Percentiles rank a stretch among this genome's conserved stretches.
These are phyloP conservation scores for Boletus reticuloceps DNA, from an alignment of 768 basidiomycete genomes.

Conservation along the genomic window DNA sequence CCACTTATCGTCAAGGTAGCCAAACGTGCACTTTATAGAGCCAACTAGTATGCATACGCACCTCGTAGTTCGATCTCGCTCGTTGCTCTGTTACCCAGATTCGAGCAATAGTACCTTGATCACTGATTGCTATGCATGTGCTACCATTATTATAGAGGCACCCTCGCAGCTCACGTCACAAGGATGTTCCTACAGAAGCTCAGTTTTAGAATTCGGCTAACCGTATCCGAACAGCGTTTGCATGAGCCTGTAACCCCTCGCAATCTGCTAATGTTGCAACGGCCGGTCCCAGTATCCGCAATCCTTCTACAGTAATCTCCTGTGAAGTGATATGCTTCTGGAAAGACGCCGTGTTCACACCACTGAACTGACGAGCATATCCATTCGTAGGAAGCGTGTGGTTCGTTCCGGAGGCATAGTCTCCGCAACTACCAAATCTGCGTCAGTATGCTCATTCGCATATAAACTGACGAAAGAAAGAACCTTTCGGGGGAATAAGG, in stretches of 20 bases:
- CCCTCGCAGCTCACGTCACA: neutral
- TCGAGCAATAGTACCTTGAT: constrained; percentile 16
- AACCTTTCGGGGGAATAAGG: constrained; percentile 95
- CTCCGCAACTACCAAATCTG: constrained; percentile 71
- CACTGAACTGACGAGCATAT: constrained; percentile 97
- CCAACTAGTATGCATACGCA: constrained; percentile 51
- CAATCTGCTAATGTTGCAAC: constrained; percentile 91
- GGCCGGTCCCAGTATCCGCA: constrained; percentile 77
- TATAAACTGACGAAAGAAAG: constrained; percentile 9
- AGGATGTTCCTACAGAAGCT: neutral
- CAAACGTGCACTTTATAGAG: constrained; percentile 88
- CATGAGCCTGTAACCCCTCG: constrained; percentile 93
- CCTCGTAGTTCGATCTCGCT: constrained; percentile 9
- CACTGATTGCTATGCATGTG: constrained; percentile 4
- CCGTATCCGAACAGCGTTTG: constrained; percentile 91
- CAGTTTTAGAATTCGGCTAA: constrained; percentile 33
- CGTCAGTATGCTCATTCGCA: constrained; percentile 2
- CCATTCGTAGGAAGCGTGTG: constrained; percentile 97
- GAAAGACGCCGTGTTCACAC: constrained; percentile 96
- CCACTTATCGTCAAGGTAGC: constrained; percentile 90
- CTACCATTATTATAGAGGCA: constrained; percentile 14
- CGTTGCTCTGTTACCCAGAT: constrained; percentile 10
- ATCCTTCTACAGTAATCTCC: constrained; percentile 77
- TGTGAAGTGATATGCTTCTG: constrained; percentile 99
- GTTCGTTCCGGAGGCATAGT: constrained; percentile 98